These are phyloP conservation scores for Septoria linicola DNA, from an alignment of 2,329 filamentous ascomycete genomes.

Conservation along the genomic window DNA sequence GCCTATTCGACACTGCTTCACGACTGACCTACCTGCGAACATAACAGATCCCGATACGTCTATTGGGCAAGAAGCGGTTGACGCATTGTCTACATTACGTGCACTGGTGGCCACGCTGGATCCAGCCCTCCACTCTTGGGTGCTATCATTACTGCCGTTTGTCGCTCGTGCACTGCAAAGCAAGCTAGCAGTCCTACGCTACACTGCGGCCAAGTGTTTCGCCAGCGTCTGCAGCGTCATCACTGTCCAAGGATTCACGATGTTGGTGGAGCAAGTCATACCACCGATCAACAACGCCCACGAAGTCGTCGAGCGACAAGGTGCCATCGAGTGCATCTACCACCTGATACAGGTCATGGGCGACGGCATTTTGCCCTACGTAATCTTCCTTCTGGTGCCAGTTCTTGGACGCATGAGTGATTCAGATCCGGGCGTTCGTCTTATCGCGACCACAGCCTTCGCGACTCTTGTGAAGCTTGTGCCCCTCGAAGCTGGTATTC, in stretches of 20 bases:
- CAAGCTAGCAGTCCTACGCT: constrained; percentile 85
- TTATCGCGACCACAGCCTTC: constrained; percentile 94
- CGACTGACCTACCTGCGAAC: constrained; percentile 64
- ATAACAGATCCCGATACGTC: constrained; percentile 71
- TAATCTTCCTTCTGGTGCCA: constrained; percentile 97
- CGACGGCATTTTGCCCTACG: constrained; percentile 90
- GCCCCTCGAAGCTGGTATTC: constrained; percentile 93
- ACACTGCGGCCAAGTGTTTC: constrained; percentile 95
- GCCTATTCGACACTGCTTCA: constrained; percentile 73
- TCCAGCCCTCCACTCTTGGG: constrained; percentile 69
- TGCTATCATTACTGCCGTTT: constrained; percentile 78
- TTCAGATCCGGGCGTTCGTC: constrained; percentile 89
- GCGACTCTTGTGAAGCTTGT: constrained; percentile 96
- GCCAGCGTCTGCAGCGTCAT: constrained; percentile 97
- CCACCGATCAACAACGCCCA: constrained; percentile 88
- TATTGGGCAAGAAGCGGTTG: constrained; percentile 88
- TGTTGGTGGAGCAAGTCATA: constrained; percentile 86
- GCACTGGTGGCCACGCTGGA: constrained; percentile 91
- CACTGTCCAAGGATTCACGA: constrained; percentile 91
- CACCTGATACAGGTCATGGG: constrained; percentile 99
- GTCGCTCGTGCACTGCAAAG: constrained; percentile 87
- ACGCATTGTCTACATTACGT: constrained; percentile 87
- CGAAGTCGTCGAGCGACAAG: constrained; percentile 85
- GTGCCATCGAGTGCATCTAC: constrained; percentile 91
- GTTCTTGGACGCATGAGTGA: constrained; percentile 98